A percentile compares a stretch with the other conserved stretches of the same genome.
Evolutionary conservation across 2,329 filamentous ascomycete genomes (phyloP).

Genomic region (Zarea fungicola): DNA sequence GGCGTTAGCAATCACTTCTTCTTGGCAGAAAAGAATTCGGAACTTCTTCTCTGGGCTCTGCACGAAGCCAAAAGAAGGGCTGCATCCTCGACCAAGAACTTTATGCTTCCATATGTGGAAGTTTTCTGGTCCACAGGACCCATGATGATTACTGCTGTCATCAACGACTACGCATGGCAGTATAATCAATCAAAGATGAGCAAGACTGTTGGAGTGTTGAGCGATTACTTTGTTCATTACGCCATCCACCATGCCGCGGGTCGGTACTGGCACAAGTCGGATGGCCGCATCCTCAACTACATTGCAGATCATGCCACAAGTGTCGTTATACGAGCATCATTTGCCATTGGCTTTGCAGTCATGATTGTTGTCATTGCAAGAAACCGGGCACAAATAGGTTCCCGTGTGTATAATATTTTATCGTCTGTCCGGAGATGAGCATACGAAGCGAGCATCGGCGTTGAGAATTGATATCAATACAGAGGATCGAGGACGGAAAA

Average conservation of each 20-base stretch:
- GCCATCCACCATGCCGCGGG: slow-evolving; percentile 19
- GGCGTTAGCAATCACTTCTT: slow-evolving; percentile 23
- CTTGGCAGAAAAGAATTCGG: slow-evolving; percentile 18
- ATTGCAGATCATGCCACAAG: slow-evolving; percentile 15
- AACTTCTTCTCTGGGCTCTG: slow-evolving; percentile 19
- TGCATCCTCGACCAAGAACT: slow-evolving; percentile 8
- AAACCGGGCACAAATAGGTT: no score
- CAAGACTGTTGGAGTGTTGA: slow-evolving; percentile 15
- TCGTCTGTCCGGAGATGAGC: no score
- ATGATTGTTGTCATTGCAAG: background rate
- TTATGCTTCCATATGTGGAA: slow-evolving; percentile 20
- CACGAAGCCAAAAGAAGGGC: slow-evolving; percentile 20
- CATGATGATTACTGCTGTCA: slow-evolving; percentile 20
- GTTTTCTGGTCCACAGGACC: slow-evolving; percentile 24
- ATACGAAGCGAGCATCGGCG: no score
- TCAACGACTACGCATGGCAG: slow-evolving; percentile 17
- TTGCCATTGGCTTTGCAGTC: background rate
- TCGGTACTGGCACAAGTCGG: slow-evolving; percentile 21
- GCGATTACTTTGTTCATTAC: slow-evolving; percentile 11
- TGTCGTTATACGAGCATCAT: background rate
- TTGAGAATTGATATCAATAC: no score
- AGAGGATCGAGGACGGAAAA: no score
- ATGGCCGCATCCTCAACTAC: slow-evolving; percentile 19
- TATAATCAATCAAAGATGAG: slow-evolving; percentile 2
- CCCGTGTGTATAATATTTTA: no score